Evolutionary conservation across 2,329 filamentous ascomycete species (phyloP).

Genomic region (Stylonectria norvegica): DNA sequence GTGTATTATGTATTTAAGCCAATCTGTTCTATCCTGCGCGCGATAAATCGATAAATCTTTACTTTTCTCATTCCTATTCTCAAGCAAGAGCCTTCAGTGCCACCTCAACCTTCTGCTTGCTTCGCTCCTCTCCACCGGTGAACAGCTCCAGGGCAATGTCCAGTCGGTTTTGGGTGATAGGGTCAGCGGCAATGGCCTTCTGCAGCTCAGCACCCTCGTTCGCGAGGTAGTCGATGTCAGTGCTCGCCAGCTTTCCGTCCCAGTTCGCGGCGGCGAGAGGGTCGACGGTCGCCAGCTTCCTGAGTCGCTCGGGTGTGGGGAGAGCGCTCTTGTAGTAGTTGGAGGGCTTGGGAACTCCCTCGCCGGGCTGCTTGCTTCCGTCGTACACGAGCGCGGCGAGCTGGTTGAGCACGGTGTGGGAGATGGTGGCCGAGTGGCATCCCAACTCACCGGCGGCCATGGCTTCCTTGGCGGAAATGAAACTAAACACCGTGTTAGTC

Average conservation of each 20-base stretch:
- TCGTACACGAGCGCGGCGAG: slow-evolving; percentile 39
- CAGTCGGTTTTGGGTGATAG: slow-evolving; percentile 35
- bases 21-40: not conserved
- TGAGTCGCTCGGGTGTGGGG: slow-evolving; percentile 32
- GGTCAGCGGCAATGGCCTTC: slow-evolving; percentile 39
- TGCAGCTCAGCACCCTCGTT: slow-evolving; percentile 42
- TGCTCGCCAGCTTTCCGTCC: slow-evolving; percentile 39
- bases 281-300: slow-evolving; percentile 36
- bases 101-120: slow-evolving; percentile 36
- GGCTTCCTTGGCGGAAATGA: slow-evolving; percentile 41
- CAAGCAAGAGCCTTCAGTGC: slow-evolving; percentile 13
- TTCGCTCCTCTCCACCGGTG: slow-evolving; percentile 36
- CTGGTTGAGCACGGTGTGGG: slow-evolving; percentile 36
- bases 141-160: slow-evolving; percentile 41
- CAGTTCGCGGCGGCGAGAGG: slow-evolving; percentile 36
- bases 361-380: slow-evolving; percentile 34
- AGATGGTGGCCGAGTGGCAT: slow-evolving; percentile 45
- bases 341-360: slow-evolving; percentile 37
- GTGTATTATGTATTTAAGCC: not conserved
- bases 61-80: not conserved
- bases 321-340: slow-evolving; percentile 37
- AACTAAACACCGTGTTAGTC: slow-evolving; percentile 24
- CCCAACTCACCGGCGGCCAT: slow-evolving; percentile 46
- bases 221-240: slow-evolving; percentile 44
- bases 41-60: not conserved